Evolutionary conservation across 371 early-diverging fungal genomes (phyloP).

Genomic region (Haplosporangium sp.): DNA sequence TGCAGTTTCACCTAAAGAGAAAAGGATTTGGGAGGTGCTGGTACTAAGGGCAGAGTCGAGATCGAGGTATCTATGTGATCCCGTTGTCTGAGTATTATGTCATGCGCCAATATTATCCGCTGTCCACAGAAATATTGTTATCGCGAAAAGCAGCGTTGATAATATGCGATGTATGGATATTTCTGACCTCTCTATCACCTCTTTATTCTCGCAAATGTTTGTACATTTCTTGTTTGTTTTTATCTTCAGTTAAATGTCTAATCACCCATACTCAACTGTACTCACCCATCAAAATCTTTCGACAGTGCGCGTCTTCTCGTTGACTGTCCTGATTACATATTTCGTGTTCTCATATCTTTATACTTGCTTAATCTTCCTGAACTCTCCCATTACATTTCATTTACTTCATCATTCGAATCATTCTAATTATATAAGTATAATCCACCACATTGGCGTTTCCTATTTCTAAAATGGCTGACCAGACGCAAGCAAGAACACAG

Average conservation of each 20-base stretch:
- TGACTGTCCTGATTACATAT: too few relatives aligned
- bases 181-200: background rate
- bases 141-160: background rate
- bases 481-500: slow-evolving; percentile 4
- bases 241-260: background rate
- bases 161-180: background rate
- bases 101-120: background rate
- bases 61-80: background rate
- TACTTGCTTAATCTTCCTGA: background rate
- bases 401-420: background rate
- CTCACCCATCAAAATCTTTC: background rate
- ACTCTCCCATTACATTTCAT: background rate
- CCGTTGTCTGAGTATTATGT: background rate
- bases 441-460: background rate
- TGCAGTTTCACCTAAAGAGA: background rate
- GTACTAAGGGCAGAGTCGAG: background rate
- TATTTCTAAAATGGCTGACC: slow-evolving; percentile 7
- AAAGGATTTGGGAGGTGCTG: background rate
- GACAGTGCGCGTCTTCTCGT: background rate
- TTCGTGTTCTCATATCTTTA: background rate
- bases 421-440: background rate
- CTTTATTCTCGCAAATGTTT: background rate
- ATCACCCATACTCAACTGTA: background rate
- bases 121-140: background rate
- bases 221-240: background rate